These are phyloP conservation scores for Nicotiana paniculata DNA, from an alignment of 257 asterid genomes.

Conservation along the genomic window DNA sequence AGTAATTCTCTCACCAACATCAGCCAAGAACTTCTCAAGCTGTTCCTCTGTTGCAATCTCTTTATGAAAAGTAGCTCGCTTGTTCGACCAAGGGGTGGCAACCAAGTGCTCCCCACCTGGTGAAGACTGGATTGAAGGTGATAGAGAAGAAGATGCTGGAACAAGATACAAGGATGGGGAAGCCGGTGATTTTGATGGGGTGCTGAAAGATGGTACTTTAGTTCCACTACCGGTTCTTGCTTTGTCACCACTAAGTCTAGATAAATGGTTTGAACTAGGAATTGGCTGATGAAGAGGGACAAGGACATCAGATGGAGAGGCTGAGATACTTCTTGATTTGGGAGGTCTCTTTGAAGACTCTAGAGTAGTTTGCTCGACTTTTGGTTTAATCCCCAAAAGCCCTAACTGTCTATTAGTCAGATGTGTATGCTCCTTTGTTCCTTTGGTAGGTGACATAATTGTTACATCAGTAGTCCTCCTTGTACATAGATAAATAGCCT, in stretches of 20 bases:
- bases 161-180: constrained; percentile 76
- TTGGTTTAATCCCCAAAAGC: constrained; percentile 67
- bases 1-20: constrained; percentile 70
- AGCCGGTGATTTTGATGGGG: constrained; percentile 65
- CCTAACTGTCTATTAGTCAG: constrained; percentile 71
- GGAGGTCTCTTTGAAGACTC: constrained; percentile 69
- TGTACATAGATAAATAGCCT: constrained; percentile 58
- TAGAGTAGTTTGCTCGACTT: constrained; percentile 29
- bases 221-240: constrained; percentile 44
- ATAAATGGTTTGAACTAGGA: constrained; percentile 32
- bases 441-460: constrained; percentile 50
- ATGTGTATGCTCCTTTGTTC: constrained; percentile 47
- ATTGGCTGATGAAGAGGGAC: constrained; percentile 78
- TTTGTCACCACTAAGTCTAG: constrained; percentile 53
- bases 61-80: constrained; percentile 51
- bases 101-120: constrained; percentile 47
- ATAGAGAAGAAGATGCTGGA: constrained; percentile 42
- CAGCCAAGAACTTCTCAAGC: constrained; percentile 78
- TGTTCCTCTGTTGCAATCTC: constrained; percentile 67
- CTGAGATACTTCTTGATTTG: constrained; percentile 44
- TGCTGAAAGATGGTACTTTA: constrained; percentile 41
- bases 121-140: constrained; percentile 52
- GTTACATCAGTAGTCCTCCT: constrained; percentile 31
- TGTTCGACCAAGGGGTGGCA: constrained; percentile 73
- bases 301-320: constrained; percentile 53